Evolutionary conservation across 768 basidiomycete species (phyloP), one percentile per base, ranked within the genome.

Genomic region (Amanita jacksonii): DNA sequence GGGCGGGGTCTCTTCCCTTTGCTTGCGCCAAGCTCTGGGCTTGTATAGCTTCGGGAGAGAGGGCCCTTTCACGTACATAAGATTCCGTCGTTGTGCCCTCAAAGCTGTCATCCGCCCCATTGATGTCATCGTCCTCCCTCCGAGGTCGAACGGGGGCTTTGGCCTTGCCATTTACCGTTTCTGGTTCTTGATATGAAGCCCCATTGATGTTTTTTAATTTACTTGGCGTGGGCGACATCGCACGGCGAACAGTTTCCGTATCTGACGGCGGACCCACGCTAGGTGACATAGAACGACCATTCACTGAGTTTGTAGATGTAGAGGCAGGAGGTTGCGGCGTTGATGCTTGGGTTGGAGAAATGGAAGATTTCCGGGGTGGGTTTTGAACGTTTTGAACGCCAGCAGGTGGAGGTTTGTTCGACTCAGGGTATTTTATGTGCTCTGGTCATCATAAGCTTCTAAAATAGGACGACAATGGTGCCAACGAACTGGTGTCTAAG

Each of bases 381-480:
- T 63, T 69, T 52, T 68, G 67, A 39, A 51, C 39, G 10, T 53
- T 3, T 52, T 68, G 67, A 39, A 51, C 39, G 10, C 54, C 1
- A 46, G 12, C 44, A 3, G 59, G 53, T 38, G 60, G 59, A 16
- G 51, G 53, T 49, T 55, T 55, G 47, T 60, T 74, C 15, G 76
- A 69, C 50, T 87, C 83, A 6, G 91, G 90, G 58, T 96, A 94
- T 64, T 92, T 91, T 70, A 94, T 94, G 57, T 94, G 86, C 58
- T 82, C 88, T 90, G 58, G 16, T 48, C 38, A 49, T 16, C 42
- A 31, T 33, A 3, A 42, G 41, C 16, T n/a, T 22, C 27, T 33
- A 20, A 35, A 39, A 25, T 36, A 30, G 36, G 45, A 43, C 3
- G 19, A 41, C 34, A 44, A 51, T 42, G 24, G 37, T 32, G 8